Base-by-base conservation (phyloP, 2,329 filamentous ascomycete genomes). In the Verruconis gallopava region DNA sequence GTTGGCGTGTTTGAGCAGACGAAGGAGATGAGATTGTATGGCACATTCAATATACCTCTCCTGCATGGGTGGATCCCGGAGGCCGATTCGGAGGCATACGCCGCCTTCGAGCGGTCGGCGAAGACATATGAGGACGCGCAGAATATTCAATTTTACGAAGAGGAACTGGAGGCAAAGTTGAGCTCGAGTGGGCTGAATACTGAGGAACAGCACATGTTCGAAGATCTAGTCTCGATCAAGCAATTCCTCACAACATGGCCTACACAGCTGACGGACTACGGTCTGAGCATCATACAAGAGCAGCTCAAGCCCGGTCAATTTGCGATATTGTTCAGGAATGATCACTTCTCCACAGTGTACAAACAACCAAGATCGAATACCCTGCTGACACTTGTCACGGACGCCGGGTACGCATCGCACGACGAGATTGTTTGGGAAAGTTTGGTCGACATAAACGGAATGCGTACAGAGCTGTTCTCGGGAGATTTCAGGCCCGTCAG, bases 341-440 rank as follows among this genome's bases (percentile, higher is more conserved):
- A 98, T 55, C 91, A 98, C 57, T 98, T 98, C 55, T 86, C 85
- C 33, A 96, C 89, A 0, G 61, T 98, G 0, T 94, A 93, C 61
- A 85, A 88, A 46, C 85, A 96, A 51, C 85, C 89, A 0, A 67
- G 78, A 35, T 85, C 79, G 1, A 69, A 76, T 32, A 73, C 83
- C 49, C 69, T 96, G 1, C 74, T 89, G 48, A 85, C 83, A 0
- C 66, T 98, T 3, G 86, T 98, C 12, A 96, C 91, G 0, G 91
- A 98, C 56, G 82, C 85, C 19, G 91, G 91, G 1, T 98, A 93
- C 54, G 79, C 81, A 9, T 74, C 71, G 6, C 85, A 95, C 51
- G 81, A 86, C 13, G 89, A 96, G 56, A 78, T 98, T 11, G 85
- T 98, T 0, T 98, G 91, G 91, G 91, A 98, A 61, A 91, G 81